phyloP scores from a whole-genome alignment of 2,329 filamentous ascomycete species.

The Curvularia sp. region DNA sequence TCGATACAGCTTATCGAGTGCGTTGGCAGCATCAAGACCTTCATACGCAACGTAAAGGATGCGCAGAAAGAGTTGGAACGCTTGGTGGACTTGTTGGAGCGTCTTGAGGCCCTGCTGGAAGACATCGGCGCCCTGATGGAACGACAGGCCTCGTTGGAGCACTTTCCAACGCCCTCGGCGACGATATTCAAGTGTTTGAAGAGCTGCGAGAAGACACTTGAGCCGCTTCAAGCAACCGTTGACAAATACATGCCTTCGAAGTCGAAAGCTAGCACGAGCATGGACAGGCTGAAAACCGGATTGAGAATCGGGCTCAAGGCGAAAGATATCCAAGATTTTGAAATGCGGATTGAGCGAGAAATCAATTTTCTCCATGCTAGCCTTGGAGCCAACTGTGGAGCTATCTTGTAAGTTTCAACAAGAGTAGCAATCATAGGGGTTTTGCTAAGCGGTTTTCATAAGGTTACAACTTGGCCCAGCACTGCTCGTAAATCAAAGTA shows the following conservation, averaged over 20 bases:
- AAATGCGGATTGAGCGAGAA: conserved; percentile 16
- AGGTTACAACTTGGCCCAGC: conserved; percentile 9
- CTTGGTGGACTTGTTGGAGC: conserved; percentile 15
- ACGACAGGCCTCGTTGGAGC: conserved; percentile 7
- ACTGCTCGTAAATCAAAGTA: not conserved
- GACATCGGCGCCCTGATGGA: conserved; percentile 13
- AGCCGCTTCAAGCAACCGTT: conserved; percentile 4
- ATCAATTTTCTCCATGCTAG: conserved; percentile 13
- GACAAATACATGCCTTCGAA: conserved; percentile 1
- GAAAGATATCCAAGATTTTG: conserved; percentile 19
- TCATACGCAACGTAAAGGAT: conserved; percentile 18
- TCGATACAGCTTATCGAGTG: conserved; percentile 25
- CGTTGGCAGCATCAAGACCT: conserved; percentile 15
- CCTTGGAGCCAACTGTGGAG: conserved; percentile 11
- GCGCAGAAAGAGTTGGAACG: conserved; percentile 23
- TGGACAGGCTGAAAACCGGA: conserved; percentile 10
- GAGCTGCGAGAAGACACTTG: conserved; percentile 19
- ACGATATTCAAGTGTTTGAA: conserved; percentile 18
- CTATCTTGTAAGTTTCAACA: conserved; percentile 16
- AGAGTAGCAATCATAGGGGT: too few relatives aligned
- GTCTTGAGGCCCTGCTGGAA: conserved; percentile 11
- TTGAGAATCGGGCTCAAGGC: conserved; percentile 16
- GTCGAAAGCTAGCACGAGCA: not conserved
- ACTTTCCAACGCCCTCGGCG: conserved; percentile 21
- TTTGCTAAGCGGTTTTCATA: not conserved